phyloP scores from a whole-genome alignment of 2,329 filamentous ascomycete species.

The Juglanconis oblonga region DNA sequence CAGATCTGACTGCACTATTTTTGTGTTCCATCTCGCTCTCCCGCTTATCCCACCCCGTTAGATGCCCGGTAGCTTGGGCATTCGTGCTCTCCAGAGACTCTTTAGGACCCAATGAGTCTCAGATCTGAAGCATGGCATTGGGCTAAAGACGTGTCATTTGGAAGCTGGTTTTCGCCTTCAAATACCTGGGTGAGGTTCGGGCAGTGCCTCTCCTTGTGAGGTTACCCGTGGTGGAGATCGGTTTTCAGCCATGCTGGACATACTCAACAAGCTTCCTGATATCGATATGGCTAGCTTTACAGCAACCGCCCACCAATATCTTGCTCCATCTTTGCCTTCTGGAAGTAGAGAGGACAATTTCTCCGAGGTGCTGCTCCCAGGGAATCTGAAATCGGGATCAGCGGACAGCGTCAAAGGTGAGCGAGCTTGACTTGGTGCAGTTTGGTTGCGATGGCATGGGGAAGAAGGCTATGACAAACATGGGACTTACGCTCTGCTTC shows the following conservation, averaged over 20 bases:
- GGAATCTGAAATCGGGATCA: conserved; percentile 24
- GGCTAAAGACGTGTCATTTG: neutral
- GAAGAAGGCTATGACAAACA: neutral
- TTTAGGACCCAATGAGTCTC: neutral
- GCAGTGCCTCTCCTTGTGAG: neutral
- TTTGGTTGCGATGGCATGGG: neutral
- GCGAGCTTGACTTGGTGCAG: neutral
- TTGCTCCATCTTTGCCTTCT: conserved; percentile 38
- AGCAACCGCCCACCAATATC: conserved; percentile 53
- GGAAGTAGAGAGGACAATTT: conserved; percentile 36
- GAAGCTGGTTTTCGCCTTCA: neutral
- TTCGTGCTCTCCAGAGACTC: too few species aligned
- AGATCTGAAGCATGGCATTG: neutral
- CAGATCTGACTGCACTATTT: too few species aligned
- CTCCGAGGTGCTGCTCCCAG: conserved; percentile 45
- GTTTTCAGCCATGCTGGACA: neutral
- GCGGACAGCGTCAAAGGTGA: neutral
- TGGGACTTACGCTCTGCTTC: conserved; percentile 23
- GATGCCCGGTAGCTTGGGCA: too few species aligned
- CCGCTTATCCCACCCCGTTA: too few species aligned
- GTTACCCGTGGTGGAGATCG: neutral
- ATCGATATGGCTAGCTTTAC: conserved; percentile 39
- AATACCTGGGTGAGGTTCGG: neutral
- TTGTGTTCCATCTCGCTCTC: too few species aligned
- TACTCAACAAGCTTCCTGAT: conserved; percentile 19